phyloP scores from a whole-genome alignment of 305 asterid genomes.

The Rubia balearica region DNA sequence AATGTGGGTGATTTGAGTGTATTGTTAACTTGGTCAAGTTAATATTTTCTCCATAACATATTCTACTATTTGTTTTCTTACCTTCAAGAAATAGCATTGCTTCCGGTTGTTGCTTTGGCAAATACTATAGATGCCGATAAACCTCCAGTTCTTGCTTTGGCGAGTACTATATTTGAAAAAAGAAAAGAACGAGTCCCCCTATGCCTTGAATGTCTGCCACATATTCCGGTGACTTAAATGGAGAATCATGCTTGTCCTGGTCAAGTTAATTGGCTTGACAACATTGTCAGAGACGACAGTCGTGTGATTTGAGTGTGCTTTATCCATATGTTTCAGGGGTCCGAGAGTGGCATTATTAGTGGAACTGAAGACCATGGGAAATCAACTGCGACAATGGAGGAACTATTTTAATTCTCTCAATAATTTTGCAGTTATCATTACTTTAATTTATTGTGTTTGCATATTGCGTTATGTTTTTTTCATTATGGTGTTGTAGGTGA shows the following conservation, averaged over 20 bases:
- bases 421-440: neutral
- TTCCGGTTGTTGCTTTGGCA: no score
- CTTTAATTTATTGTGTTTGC: neutral
- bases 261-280: constrained; percentile 21
- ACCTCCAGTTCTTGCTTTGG: constrained; percentile 34
- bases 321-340: no score
- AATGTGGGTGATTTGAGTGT: no score
- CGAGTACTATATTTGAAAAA: constrained; percentile 19
- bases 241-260: constrained; percentile 20
- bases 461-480: neutral
- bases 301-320: neutral
- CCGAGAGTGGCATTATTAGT: no score
- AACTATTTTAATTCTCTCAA: neutral
- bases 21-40: no score
- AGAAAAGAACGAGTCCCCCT: constrained; percentile 16
- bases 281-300: constrained; percentile 6
- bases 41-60: no score
- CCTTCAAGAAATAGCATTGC: no score
- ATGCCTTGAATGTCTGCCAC: constrained; percentile 21
- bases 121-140: constrained; percentile 25
- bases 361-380: no score
- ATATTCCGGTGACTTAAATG: constrained; percentile 8
- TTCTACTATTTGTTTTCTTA: no score
- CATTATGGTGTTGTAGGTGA: constrained; percentile 48
- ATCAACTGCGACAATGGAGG: no score